Evolutionary conservation across 306 rosid species (phyloP).

Genomic region (Glycine tomentella): DNA sequence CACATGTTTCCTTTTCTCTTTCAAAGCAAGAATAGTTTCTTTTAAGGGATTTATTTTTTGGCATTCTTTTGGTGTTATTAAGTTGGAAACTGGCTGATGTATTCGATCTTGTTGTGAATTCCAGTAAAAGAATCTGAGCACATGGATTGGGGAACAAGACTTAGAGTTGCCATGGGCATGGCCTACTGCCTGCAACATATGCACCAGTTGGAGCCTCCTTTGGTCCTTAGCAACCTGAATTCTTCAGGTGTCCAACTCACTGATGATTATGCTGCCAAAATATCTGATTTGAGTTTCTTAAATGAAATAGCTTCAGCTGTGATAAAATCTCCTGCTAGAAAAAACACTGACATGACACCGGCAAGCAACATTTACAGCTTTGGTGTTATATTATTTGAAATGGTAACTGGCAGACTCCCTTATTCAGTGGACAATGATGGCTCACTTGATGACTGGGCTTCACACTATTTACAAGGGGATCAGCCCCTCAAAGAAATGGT

Average conservation of each 20-base stretch:
- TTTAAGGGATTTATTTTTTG: background rate
- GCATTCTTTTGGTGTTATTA: constrained; percentile 24
- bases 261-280: constrained; percentile 86
- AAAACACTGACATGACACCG: constrained; percentile 48
- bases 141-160: constrained; percentile 89
- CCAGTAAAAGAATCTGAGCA: constrained; percentile 95
- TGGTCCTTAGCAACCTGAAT: constrained; percentile 65
- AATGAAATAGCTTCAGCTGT: constrained; percentile 57
- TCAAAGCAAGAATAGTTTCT: constrained; percentile 19
- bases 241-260: constrained; percentile 72
- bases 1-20: background rate
- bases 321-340: constrained; percentile 41
- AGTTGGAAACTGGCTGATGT: constrained; percentile 46
- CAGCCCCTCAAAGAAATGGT: constrained; percentile 63
- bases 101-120: constrained; percentile 41
- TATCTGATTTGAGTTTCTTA: constrained; percentile 70
- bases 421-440: constrained; percentile 58
- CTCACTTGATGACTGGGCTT: constrained; percentile 73
- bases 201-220: constrained; percentile 78
- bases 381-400: constrained; percentile 81
- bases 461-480: constrained; percentile 62
- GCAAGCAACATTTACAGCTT: constrained; percentile 79
- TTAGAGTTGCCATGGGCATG: constrained; percentile 82
- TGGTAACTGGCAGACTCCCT: constrained; percentile 80
- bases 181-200: constrained; percentile 84